Evolutionary conservation across 257 asterid species (phyloP).

Genomic region (Schizonepeta tenuifolia): DNA sequence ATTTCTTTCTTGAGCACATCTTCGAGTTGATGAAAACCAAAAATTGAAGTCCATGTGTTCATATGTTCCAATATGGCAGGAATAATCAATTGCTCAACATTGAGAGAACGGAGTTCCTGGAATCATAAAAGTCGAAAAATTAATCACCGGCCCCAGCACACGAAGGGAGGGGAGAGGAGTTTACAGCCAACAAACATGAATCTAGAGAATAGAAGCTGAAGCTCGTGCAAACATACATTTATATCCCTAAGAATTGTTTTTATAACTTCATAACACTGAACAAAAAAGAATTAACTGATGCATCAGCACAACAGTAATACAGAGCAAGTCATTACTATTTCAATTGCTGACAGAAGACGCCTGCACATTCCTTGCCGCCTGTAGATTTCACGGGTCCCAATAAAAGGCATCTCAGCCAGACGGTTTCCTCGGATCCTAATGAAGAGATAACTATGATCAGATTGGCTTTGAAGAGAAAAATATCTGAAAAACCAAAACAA

Average conservation of each 20-base stretch:
- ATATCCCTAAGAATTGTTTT: not conserved
- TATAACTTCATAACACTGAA: no score
- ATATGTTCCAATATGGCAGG: conserved; percentile 89
- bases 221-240: conserved; percentile 6
- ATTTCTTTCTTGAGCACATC: conserved; percentile 60
- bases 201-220: not conserved
- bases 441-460: conserved; percentile 26
- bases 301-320: conserved; percentile 11
- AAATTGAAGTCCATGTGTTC: conserved; percentile 74
- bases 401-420: conserved; percentile 96
- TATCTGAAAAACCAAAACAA: not conserved
- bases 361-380: conserved; percentile 98
- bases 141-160: conserved; percentile 6
- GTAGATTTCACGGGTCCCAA: conserved; percentile 81
- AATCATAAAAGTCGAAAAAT: conserved; percentile 25
- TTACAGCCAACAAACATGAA: not conserved
- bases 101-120: conserved; percentile 73
- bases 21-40: conserved; percentile 75
- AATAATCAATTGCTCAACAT: conserved; percentile 73
- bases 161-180: not conserved
- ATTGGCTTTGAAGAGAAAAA: conserved; percentile 8
- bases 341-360: conserved; percentile 79
- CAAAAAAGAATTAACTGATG: no score
- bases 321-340: conserved; percentile 53
- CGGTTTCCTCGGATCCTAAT: conserved; percentile 71